Base-by-base conservation (phyloP, 2,329 filamentous ascomycete species). In the Hymenoscyphus albidus region DNA sequence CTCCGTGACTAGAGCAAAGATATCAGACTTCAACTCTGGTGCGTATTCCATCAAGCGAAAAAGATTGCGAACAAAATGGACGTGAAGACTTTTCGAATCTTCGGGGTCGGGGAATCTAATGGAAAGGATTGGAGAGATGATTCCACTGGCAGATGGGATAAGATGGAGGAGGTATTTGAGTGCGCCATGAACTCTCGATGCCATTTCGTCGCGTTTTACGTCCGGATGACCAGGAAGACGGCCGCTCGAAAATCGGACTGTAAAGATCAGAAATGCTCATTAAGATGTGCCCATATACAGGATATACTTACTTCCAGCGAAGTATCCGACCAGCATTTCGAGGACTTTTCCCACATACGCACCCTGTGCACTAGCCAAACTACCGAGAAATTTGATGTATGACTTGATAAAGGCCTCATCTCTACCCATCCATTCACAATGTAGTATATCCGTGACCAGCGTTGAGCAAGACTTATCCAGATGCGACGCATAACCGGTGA, bases 41-140 rank as follows among this genome's bases (percentile, higher is more conserved):
- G 90, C 86, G 74, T 97, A 97, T 59, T 87, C 83, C 62, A 90
- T 88, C 40, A 98, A 80, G 65, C 83, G 85, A 32, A 98, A 80
- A 10, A 98, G 80, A 74, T 98, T 97, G 71, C 89, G 84, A 64
- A 97, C 89, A 73, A 96, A 99, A n/a, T 88, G 87, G 70, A 94
- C 85, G 75, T 97, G 93, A n/a, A 86, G 83, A 69, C 88, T 88
- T 67, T 89, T 89, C 3, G 88, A 86, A 62, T 96, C 91, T 68
- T 88, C 88, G 59, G 90, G 83, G 65, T 87, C 91, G 0, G 93
- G 92, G 66, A 96, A 96, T 54, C 88, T 88, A 59, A 80, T 77
- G 59, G 84, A 78, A 48, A 96, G 77, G 59, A 93, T 80, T 40
- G 85, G 83, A 44, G 89, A 85, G 38, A 97, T 80, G 1, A 89